A percentile compares a stretch with the other conserved stretches of the same genome.
phyloP scores from a whole-genome alignment of 2,329 filamentous ascomycete species.

The Arthrinium phaeospermum region DNA sequence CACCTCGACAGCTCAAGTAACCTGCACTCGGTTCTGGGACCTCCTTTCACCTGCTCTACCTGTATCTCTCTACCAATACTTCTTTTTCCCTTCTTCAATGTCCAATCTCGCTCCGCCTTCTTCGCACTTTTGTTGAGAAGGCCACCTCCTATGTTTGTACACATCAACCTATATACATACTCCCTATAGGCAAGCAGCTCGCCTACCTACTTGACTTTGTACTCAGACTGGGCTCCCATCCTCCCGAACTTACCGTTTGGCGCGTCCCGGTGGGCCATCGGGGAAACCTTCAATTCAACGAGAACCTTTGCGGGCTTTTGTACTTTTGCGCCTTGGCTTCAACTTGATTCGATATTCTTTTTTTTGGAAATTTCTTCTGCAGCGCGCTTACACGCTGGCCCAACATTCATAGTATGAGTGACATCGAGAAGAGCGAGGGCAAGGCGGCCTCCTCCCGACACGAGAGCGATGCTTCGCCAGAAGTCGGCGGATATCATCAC shows the following conservation, averaged over 20 bases:
- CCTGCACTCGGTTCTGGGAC: neutral
- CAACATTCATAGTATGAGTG: conserved; percentile 31
- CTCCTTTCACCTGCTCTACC: neutral
- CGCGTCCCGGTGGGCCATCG: neutral
- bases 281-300: neutral
- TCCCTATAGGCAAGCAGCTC: neutral
- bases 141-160: neutral
- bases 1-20: neutral
- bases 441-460: neutral
- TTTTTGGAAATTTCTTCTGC: neutral
- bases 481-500: conserved; percentile 21
- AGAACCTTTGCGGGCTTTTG: conserved; percentile 9
- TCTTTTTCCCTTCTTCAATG: neutral
- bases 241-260: neutral
- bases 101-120: neutral
- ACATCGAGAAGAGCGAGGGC: conserved; percentile 33
- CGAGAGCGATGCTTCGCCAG: conserved; percentile 1
- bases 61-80: too few species aligned
- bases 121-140: neutral
- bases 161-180: neutral
- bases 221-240: neutral
- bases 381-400: neutral
- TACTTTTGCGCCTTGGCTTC: neutral
- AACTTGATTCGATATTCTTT: neutral
- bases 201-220: neutral